These are phyloP conservation scores for Collybia mongolica DNA, from an alignment of 768 basidiomycete species.

Conservation along the genomic window DNA sequence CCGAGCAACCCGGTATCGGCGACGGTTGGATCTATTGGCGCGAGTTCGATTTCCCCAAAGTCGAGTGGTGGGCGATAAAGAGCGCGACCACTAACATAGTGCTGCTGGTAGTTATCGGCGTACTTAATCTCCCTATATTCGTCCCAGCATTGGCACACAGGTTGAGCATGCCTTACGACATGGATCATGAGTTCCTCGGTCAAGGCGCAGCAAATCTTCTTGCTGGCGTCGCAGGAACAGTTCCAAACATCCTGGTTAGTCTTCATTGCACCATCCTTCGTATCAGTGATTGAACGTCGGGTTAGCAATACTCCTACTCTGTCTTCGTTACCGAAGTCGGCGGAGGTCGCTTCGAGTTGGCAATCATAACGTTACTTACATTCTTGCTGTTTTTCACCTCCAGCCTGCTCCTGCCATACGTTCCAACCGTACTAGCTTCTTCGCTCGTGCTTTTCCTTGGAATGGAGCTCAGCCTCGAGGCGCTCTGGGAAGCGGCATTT, in stretches of 20 bases:
- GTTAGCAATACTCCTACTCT: slow-evolving; percentile 18
- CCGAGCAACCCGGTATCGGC: slow-evolving; percentile 8
- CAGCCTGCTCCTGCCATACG: slow-evolving; percentile 16
- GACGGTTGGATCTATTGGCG: slow-evolving; percentile 22
- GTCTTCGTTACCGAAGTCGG: slow-evolving; percentile 20
- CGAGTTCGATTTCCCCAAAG: slow-evolving; percentile 18
- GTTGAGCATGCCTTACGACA: slow-evolving; percentile 20
- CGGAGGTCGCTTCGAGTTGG: slow-evolving; percentile 20
- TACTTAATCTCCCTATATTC: slow-evolving; percentile 22
- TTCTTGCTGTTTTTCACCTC: slow-evolving; percentile 16
- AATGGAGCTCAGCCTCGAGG: slow-evolving; percentile 20
- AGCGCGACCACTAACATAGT: slow-evolving; percentile 17
- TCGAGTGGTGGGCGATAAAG: slow-evolving; percentile 20
- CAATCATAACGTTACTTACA: slow-evolving; percentile 14
- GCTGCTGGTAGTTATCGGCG: slow-evolving; percentile 20
- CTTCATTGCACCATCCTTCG: not conserved
- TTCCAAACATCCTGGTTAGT: slow-evolving; percentile 20
- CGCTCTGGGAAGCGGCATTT: slow-evolving; percentile 19
- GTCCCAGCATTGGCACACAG: slow-evolving; percentile 20
- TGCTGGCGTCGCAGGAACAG: slow-evolving; percentile 15
- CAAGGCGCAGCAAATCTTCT: slow-evolving; percentile 20
- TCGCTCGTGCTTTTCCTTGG: slow-evolving; percentile 21
- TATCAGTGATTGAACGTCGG: too few species aligned
- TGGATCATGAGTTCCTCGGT: slow-evolving; percentile 23
- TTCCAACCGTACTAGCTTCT: slow-evolving; percentile 21